Base-by-base conservation (phyloP, 1,284 basidiomycete genomes). In the Volvariella surrecta region DNA sequence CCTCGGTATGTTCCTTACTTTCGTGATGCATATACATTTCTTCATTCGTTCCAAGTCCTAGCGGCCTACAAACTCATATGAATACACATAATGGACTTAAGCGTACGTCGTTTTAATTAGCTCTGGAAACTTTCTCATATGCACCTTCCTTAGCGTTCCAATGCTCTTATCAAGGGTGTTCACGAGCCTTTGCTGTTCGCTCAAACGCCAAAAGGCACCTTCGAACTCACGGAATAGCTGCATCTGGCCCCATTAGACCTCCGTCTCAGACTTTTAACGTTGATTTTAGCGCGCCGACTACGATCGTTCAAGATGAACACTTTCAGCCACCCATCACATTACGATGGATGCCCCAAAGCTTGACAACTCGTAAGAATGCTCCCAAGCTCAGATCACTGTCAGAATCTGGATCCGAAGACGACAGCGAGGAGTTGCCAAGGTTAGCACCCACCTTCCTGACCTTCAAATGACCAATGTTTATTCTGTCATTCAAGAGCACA, bases 21-120 rank as follows among this genome's bases (percentile, higher is more conserved):
- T 35, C 18, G 38, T 9, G 15, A 6, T 13, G 19, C 35, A 35
- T 30, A 37, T 32, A 20, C 42, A 19, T 44, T 37, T 10, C 35
- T 40, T 46, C 39, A 50, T 28, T 24, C 15, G 20, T 22, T 20
- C 20, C 6, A 40, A 68, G 66, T 32, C 81, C 80, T 2, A 79
- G 76, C 42, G 77, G 77, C 10, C 62, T 83, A 37, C 62, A 62
- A 30, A 81, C 80, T 2, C 82, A 83, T 52, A 80, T 80, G 78
- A 75, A 79, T 41, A 74, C 72, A 3, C 81, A 83, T 52, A 76
- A 72, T 3, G 79, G 82, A 13, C 69, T 67, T 4, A 78, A 71
- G 56, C 80, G 81, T 82, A 58, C 38, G 57, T 54, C 7, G 11
- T 24, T 24, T 24, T 39, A 49, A 67, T 62, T 35, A 32, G 37